Evolutionary conservation across 805 yeast species (phyloP).

Genomic region (Kazachstania kunashirensis): DNA sequence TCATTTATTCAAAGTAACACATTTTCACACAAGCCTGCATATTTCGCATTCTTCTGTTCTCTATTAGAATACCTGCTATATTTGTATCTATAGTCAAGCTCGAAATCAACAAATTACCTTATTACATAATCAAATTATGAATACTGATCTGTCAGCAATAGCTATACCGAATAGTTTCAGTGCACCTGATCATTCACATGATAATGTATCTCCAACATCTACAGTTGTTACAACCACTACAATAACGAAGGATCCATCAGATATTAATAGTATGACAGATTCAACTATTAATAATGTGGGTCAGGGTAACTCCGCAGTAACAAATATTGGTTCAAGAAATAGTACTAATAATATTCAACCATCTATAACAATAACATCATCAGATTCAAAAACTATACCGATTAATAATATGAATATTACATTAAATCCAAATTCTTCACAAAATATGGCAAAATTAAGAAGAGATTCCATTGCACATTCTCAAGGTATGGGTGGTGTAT

Average conservation of each 20-base stretch:
- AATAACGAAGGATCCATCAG: no score
- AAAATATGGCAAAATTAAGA: conserved; percentile 9
- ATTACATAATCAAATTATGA: not conserved
- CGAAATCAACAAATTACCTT: not conserved
- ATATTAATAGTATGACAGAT: not conserved
- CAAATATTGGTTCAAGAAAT: not conserved
- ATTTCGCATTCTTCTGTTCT: no score
- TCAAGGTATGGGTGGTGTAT: conserved; percentile 95
- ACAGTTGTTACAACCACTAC: no score
- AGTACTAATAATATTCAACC: conserved; percentile 1
- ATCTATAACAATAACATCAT: not conserved
- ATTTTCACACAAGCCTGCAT: no score
- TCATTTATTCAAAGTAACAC: no score
- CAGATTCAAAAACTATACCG: not conserved
- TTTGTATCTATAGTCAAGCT: not conserved
- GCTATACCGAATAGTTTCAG: not conserved
- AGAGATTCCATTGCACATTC: conserved; percentile 91
- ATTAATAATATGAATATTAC: not conserved
- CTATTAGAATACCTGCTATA: no score
- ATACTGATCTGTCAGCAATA: conserved; percentile 15
- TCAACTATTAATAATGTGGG: not conserved
- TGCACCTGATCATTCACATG: no score
- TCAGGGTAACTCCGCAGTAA: not conserved
- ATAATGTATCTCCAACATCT: no score
- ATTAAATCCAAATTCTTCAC: not conserved